phyloP scores from a whole-genome alignment of 306 rosid genomes.

The Gleditsia sinensis region DNA sequence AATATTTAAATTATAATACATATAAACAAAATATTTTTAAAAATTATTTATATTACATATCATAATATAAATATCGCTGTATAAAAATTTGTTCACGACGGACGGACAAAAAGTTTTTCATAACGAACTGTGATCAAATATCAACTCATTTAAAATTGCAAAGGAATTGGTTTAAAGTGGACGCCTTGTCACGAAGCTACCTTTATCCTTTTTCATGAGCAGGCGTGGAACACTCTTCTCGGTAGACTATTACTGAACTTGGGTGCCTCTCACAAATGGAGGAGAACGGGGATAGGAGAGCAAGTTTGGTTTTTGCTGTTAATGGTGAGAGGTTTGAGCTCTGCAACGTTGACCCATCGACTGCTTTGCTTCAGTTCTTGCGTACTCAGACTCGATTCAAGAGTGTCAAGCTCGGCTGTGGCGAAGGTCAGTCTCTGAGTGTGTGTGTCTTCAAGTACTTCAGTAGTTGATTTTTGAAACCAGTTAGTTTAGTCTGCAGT shows the following conservation, averaged over 20 bases:
- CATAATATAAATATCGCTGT: too few relatives aligned
- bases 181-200: too few relatives aligned
- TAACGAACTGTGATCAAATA: too few relatives aligned
- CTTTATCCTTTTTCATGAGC: background rate
- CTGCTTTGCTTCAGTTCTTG: slow-evolving; percentile 55
- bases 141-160: too few relatives aligned
- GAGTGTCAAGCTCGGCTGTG: slow-evolving; percentile 78
- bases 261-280: background rate
- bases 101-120: too few relatives aligned
- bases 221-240: background rate
- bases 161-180: too few relatives aligned
- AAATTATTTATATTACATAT: too few relatives aligned
- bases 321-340: slow-evolving; percentile 57
- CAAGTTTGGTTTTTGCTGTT: slow-evolving; percentile 49
- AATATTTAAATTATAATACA: too few relatives aligned
- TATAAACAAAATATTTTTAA: too few relatives aligned
- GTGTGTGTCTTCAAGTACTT: background rate
- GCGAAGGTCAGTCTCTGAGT: slow-evolving; percentile 57
- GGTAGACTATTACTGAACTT: background rate
- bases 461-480: background rate
- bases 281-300: slow-evolving; percentile 36
- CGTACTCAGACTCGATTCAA: slow-evolving; percentile 55
- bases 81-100: too few relatives aligned
- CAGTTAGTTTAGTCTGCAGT: too few relatives aligned
- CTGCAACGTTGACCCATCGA: slow-evolving; percentile 49